Evolutionary conservation across 2,329 filamentous ascomycete species (phyloP).

Genomic region (Endoconidiophora laricicola): DNA sequence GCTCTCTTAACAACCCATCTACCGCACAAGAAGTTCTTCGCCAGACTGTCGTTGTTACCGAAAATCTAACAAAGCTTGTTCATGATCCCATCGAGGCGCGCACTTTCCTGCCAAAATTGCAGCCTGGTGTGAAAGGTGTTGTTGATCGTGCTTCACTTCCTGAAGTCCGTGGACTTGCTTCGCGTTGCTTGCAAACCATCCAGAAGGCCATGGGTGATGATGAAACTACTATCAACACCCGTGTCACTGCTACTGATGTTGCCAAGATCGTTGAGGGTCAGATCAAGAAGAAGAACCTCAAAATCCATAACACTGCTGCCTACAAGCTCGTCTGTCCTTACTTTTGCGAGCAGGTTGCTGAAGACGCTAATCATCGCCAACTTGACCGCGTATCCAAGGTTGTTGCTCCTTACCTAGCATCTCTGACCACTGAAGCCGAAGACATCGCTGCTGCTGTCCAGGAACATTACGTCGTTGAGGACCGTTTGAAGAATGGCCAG

Average conservation of each 20-base stretch:
- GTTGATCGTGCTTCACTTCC: conserved; percentile 78
- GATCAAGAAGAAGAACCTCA: conserved; percentile 44
- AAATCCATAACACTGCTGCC: conserved; percentile 37
- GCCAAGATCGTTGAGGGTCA: conserved; percentile 57
- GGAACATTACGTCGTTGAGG: conserved; percentile 63
- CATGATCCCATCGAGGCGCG: conserved; percentile 89
- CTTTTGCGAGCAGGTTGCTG: conserved; percentile 68
- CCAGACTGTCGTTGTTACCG: conserved; percentile 89
- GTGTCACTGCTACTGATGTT: conserved; percentile 57
- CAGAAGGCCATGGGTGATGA: conserved; percentile 77
- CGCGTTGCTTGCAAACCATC: conserved; percentile 70
- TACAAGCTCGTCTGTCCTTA: conserved; percentile 49
- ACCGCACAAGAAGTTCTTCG: conserved; percentile 89
- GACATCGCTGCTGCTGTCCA: conserved; percentile 59
- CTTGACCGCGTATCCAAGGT: conserved; percentile 53
- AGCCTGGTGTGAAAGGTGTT: conserved; percentile 82
- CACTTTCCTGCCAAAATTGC: conserved; percentile 85
- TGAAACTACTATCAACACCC: conserved; percentile 42
- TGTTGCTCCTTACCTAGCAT: conserved; percentile 59
- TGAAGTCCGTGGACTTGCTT: conserved; percentile 81
- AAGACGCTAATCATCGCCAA: conserved; percentile 72
- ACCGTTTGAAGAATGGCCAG: conserved; percentile 71
- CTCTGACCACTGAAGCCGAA: conserved; percentile 45
- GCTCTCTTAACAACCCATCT: conserved; percentile 76
- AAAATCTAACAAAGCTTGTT: conserved; percentile 96